phyloP scores from a whole-genome alignment of 208 protist genomes.

The Tritrichomonas foetus region DNA sequence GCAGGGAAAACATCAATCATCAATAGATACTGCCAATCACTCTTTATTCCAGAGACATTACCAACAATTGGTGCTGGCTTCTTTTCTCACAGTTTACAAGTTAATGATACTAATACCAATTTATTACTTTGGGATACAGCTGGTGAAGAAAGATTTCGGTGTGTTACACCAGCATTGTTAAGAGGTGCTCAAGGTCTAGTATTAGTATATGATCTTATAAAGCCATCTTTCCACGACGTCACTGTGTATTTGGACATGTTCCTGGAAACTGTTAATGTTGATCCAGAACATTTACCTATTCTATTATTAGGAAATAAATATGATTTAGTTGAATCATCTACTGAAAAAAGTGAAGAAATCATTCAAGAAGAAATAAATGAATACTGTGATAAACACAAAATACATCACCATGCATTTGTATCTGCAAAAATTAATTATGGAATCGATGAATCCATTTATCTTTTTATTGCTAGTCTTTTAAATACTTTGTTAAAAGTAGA shows the following conservation, averaged over 20 bases:
- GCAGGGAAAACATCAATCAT: slow-evolving; percentile 5
- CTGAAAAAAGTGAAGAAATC: background rate
- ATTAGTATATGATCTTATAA: background rate
- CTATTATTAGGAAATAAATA: background rate
- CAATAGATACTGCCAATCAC: background rate
- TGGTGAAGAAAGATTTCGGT: slow-evolving; percentile 14
- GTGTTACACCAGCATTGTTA: background rate
- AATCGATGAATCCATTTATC: background rate
- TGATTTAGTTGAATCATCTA: too few species aligned
- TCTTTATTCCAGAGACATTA: background rate
- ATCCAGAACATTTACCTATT: background rate
- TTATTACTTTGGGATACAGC: slow-evolving; percentile 33
- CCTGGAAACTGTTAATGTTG: background rate
- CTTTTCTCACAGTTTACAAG: background rate
- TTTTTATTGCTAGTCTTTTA: too few species aligned
- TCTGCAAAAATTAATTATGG: background rate
- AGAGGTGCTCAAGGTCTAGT: background rate
- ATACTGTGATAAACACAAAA: background rate
- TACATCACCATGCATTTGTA: background rate
- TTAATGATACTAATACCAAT: background rate
- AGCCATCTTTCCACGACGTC: background rate
- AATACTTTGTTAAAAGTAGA: too few species aligned
- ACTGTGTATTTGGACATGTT: background rate
- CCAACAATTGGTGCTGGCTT: slow-evolving; percentile 8
- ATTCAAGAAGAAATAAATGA: background rate